phyloP scores from a whole-genome alignment of 371 early-diverging fungal species.

The Saksenaea oblongispora region DNA sequence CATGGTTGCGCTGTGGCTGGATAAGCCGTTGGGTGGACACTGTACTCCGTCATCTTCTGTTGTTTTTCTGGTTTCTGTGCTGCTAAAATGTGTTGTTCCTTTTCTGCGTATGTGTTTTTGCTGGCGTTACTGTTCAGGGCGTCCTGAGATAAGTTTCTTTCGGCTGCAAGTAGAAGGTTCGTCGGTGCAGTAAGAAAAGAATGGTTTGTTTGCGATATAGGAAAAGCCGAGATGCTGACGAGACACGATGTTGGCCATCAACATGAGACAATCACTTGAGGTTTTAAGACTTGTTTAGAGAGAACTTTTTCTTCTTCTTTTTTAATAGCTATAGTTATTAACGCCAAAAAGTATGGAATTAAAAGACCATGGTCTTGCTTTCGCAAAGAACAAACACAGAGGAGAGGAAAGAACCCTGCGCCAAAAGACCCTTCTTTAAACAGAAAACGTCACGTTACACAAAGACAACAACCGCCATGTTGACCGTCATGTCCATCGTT shows the following conservation, averaged over 20 bases:
- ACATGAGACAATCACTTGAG: constrained; percentile 13
- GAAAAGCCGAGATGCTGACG: constrained; percentile 18
- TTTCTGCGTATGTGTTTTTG: not conserved
- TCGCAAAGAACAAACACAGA: not conserved
- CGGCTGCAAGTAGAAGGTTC: constrained; percentile 35
- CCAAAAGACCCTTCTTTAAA: not conserved
- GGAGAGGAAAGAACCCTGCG: not conserved
- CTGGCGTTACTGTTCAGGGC: not conserved
- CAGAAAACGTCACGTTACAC: not conserved
- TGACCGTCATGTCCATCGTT: not conserved
- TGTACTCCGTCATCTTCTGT: not conserved
- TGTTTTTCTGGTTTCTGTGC: not conserved
- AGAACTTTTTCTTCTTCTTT: not conserved
- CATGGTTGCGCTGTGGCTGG: not conserved
- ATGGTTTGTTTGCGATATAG: constrained; percentile 18
- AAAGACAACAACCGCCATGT: no score
- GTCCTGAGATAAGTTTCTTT: constrained; percentile 18
- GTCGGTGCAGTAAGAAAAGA: constrained; percentile 37
- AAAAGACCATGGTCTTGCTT: not conserved
- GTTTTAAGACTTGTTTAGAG: not conserved
- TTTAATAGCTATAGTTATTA: not conserved
- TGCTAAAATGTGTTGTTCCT: not conserved
- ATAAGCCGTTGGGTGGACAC: not conserved
- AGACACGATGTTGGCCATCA: constrained; percentile 19
- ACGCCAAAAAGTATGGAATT: not conserved